Evolutionary conservation across 352 stramenopile species (phyloP), one percentile per base, ranked within the genome.

Genomic region (Phytophthora pinifolia): DNA sequence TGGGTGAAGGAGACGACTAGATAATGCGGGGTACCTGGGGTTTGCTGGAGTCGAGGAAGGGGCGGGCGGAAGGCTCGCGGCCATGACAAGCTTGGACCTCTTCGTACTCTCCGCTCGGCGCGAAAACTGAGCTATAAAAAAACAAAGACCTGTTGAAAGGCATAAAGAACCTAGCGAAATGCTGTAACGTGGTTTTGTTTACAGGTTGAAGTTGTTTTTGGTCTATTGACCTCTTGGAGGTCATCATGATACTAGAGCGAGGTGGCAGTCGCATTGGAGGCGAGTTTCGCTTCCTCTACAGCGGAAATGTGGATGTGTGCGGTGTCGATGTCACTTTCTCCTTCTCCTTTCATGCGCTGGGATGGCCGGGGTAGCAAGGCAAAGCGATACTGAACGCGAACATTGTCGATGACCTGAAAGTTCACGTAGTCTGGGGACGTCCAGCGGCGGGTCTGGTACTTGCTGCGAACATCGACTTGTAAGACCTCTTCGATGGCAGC

Each of bases 381-480:
- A 46, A 78, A 78, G n/a, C 50, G 46, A 41, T 91, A 91, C 30
- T 70, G 36, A 6, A 92, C 62, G 14, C 62, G 59, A 5, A 69
- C 63, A 15, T 87, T 87, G 54, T 92, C 81, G 7, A 92, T 25
- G 12, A 76, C 53, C n/a, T 89, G 62, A 20, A 69, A 54, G 41
- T 72, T 88, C 25, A 72, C 46, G 39, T 65, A 60, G 22, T 65
- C 57, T 1, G 59, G 46, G 12, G 58, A 67, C 18, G 62, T 65
- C 62, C 67, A 83, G 4, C 76, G 68, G 52, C 69, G 68, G 12
- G 80, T 92, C 32, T 88, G 79, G 35, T 87, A 72, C 58, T 88
- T 88, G 62, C 82, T 92, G 25, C 82, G 82, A 17, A 92, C 78
- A 29, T 92, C 82, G 13, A 83, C 79, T 50, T 72, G 68, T 46